Evolutionary conservation across 371 early-diverging fungal genomes (phyloP).

Genomic region (Blakeslea trispora): DNA sequence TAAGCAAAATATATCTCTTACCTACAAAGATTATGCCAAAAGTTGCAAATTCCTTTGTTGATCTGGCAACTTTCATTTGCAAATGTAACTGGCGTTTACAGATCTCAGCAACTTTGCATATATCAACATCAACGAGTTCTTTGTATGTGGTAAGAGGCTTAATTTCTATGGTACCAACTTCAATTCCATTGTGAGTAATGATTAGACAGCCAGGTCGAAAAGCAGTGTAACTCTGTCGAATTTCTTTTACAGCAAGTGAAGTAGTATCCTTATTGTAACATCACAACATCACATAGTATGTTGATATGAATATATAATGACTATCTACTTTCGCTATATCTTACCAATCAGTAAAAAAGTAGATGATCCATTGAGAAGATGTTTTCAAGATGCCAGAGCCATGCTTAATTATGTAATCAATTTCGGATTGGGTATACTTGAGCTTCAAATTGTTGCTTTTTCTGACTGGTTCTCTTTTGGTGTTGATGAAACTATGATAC

Average conservation of each 20-base stretch:
- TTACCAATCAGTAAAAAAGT: slow-evolving; percentile 7
- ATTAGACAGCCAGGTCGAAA: slow-evolving; percentile 11
- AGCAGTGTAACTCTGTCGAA: not conserved
- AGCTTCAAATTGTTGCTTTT: not conserved
- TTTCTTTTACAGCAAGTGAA: slow-evolving; percentile 3
- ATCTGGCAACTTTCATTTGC: slow-evolving; percentile 13
- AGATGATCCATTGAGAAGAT: slow-evolving; percentile 10
- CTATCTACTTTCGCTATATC: slow-evolving; percentile 5
- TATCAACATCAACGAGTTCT: slow-evolving; percentile 10
- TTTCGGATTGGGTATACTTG: slow-evolving; percentile 7
- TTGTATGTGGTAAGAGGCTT: slow-evolving; percentile 10
- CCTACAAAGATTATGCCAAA: slow-evolving; percentile 16
- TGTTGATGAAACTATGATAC: slow-evolving; percentile 4
- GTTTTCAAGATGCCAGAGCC: slow-evolving; percentile 7
- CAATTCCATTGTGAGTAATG: slow-evolving; percentile 7
- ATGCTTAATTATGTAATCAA: slow-evolving; percentile 11
- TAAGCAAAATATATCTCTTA: slow-evolving; percentile 11
- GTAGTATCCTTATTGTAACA: no score
- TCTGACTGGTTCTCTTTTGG: not conserved
- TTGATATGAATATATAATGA: slow-evolving; percentile 1
- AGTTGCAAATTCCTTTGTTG: slow-evolving; percentile 14
- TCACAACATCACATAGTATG: no score
- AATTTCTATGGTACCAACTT: slow-evolving; percentile 13
- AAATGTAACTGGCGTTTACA: slow-evolving; percentile 19
- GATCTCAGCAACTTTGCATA: slow-evolving; percentile 16